Conservation (phyloP, 805 yeast species). For the Candida orba region DNA sequence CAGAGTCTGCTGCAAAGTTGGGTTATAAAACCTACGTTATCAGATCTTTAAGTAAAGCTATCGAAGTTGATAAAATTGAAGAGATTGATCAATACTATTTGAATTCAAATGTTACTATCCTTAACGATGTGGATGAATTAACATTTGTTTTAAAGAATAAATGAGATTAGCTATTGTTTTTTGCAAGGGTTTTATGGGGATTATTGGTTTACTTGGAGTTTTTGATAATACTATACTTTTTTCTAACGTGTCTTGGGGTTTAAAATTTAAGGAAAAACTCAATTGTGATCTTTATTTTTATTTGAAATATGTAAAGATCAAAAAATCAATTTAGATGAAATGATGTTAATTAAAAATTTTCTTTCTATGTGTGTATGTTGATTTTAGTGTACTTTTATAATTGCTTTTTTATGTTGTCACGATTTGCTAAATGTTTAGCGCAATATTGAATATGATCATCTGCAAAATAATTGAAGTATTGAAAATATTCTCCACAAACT, state of each 20-base stretch:
- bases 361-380: no score
- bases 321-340: background rate
- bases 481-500: conserved; percentile 52
- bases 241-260: no score
- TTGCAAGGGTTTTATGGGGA: background rate
- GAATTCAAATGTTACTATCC: conserved; percentile 27
- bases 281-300: no score
- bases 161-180: background rate
- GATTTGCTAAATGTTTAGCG: conserved; percentile 2
- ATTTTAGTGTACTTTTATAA: background rate
- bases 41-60: conserved; percentile 48
- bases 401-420: background rate
- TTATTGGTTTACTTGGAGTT: background rate
- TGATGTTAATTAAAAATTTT: no score
- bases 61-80: conserved; percentile 34
- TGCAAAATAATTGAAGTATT: conserved; percentile 38
- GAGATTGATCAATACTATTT: conserved; percentile 31
- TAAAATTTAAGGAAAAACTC: no score
- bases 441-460: conserved; percentile 9
- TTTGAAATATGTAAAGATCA: no score
- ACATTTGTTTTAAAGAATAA: conserved; percentile 1
- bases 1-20: conserved; percentile 52
- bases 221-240: no score
- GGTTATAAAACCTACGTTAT: conserved; percentile 66
- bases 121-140: conserved; percentile 13